Evolutionary conservation across 441 rosid species (phyloP).

Genomic region (Syzygium malaccense): DNA sequence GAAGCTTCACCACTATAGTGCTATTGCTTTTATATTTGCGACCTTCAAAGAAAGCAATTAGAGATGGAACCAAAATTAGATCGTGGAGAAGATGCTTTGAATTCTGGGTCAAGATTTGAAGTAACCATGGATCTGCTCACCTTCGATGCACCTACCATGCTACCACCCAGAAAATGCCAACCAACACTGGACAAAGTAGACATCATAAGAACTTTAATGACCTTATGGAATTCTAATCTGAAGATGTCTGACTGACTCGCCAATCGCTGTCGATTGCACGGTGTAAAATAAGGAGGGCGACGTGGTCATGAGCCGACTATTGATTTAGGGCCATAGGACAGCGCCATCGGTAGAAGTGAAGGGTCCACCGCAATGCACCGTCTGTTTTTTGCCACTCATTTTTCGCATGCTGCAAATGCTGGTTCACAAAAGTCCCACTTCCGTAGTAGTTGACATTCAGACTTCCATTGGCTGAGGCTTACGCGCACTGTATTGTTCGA

Average conservation of each 20-base stretch:
- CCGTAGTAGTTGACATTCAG: neutral
- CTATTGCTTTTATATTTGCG: neutral
- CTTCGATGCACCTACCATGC: neutral
- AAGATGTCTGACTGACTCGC: neutral
- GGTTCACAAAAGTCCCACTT: neutral
- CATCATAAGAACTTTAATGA: neutral
- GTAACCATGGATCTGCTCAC: neutral
- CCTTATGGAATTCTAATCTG: neutral
- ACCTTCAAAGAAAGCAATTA: neutral
- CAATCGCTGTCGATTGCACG: neutral
- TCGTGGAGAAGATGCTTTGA: neutral
- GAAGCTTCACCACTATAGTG: neutral
- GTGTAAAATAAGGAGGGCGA: neutral
- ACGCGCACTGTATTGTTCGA: neutral
- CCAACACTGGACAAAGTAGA: neutral
- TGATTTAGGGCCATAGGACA: neutral
- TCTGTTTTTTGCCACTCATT: neutral
- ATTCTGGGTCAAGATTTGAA: neutral
- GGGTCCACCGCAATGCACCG: neutral
- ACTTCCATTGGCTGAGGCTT: neutral
- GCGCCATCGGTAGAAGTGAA: neutral
- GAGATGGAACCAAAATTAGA: neutral
- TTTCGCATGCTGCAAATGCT: neutral
- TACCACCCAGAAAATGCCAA: neutral
- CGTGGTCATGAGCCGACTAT: neutral